Evolutionary conservation across 306 rosid genomes (phyloP).

Genomic region (Delonix regia): DNA sequence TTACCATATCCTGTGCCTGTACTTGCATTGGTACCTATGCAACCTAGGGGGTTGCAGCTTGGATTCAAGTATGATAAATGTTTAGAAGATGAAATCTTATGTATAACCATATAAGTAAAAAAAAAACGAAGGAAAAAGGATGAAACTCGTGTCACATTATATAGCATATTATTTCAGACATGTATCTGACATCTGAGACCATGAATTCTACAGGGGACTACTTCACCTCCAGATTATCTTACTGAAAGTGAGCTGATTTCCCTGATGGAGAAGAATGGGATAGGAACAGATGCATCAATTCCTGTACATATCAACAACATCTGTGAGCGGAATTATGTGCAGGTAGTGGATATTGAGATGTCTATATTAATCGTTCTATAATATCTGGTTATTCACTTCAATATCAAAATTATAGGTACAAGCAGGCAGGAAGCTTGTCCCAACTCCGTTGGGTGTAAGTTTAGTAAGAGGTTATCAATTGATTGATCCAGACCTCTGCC

Average conservation of each 20-base stretch:
- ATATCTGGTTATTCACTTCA: conserved; percentile 37
- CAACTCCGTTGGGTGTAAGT: conserved; percentile 86
- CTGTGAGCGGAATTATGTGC: conserved; percentile 95
- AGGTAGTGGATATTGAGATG: conserved; percentile 54
- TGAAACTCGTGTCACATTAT: conserved; percentile 12
- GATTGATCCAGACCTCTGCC: conserved; percentile 93
- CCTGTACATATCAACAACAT: conserved; percentile 96
- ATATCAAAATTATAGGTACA: conserved; percentile 72
- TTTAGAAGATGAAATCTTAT: conserved; percentile 23
- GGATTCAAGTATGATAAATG: conserved; percentile 18
- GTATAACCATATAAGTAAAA: conserved; percentile 13
- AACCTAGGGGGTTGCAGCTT: not conserved
- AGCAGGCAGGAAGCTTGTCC: conserved; percentile 89
- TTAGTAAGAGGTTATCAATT: conserved; percentile 93
- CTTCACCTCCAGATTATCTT: conserved; percentile 86
- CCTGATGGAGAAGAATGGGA: conserved; percentile 95
- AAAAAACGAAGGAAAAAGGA: not conserved
- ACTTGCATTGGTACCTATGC: not conserved
- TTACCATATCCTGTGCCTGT: not conserved
- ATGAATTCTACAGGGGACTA: conserved; percentile 69
- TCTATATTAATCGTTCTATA: conserved; percentile 21
- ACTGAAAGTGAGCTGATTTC: conserved; percentile 96
- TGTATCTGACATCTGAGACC: conserved; percentile 30
- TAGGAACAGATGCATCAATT: conserved; percentile 98
- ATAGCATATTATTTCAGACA: conserved; percentile 20